A percentile compares a stretch with the other conserved stretches of the same genome.
phyloP scores from a whole-genome alignment of 2,329 filamentous ascomycete genomes.

The Trichophyton verrucosum region DNA sequence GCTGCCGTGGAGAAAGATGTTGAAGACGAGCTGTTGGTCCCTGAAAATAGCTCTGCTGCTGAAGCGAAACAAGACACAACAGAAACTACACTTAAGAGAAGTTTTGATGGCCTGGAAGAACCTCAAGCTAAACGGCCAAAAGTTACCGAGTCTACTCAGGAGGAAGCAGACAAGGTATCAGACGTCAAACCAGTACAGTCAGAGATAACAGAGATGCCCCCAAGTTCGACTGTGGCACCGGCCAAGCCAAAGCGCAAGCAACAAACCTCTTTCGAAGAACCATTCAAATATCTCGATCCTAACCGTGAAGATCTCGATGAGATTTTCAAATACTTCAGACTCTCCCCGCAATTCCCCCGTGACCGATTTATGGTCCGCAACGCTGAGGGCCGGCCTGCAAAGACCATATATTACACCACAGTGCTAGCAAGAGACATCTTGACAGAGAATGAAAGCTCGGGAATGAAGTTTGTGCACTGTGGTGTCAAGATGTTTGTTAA shows the following conservation, averaged over 20 bases:
- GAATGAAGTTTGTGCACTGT: conserved; percentile 90
- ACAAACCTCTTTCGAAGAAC: conserved; percentile 57
- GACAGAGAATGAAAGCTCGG: conserved; percentile 72
- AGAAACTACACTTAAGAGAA: conserved; percentile 21
- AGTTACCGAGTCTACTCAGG: conserved; percentile 20
- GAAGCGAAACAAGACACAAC: neutral
- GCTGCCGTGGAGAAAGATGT: conserved; percentile 18
- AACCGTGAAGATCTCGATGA: conserved; percentile 63
- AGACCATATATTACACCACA: conserved; percentile 94
- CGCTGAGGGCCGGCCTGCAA: conserved; percentile 70
- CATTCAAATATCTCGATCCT: conserved; percentile 76
- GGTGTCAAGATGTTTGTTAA: conserved; percentile 99
- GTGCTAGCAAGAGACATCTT: conserved; percentile 75
- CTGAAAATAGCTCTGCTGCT: neutral
- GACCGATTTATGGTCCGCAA: conserved; percentile 96
- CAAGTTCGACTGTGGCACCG: conserved; percentile 6
- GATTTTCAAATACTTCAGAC: conserved; percentile 73
- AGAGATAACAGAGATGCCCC: conserved; percentile 6
- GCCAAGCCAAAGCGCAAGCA: conserved; percentile 23
- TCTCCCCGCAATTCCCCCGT: conserved; percentile 71
- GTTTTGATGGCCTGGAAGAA: conserved; percentile 21
- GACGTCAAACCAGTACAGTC: conserved; percentile 9
- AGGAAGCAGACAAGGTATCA: neutral
- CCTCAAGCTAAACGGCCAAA: conserved; percentile 31
- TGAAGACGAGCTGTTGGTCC: neutral